Conservation (phyloP, 495 filamentous ascomycete genomes). For the Chaetomium tenue region DNA sequence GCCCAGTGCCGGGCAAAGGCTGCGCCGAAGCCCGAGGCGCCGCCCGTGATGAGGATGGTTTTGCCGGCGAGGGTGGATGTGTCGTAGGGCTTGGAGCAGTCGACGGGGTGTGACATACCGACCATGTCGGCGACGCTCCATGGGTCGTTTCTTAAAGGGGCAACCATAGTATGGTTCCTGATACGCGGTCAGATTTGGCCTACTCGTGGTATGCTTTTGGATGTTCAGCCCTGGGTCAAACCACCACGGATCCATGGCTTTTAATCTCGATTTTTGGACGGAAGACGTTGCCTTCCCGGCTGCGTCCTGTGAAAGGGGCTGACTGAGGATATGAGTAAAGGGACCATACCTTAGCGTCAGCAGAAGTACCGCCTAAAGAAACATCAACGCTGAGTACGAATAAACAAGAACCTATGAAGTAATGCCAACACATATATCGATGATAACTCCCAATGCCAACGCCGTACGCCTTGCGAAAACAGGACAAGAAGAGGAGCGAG, state of each 20-base stretch:
- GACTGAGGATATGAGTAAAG: neutral
- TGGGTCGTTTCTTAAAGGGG: slow-evolving; percentile 13
- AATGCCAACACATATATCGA: neutral
- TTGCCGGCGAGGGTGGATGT: slow-evolving; percentile 41
- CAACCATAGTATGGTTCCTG: slow-evolving; percentile 18
- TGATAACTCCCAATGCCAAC: neutral
- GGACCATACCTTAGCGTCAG: neutral
- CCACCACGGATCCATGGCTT: neutral
- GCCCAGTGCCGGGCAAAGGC: slow-evolving; percentile 50
- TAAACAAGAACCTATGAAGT: neutral
- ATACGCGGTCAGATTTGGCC: neutral
- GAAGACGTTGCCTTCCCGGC: neutral
- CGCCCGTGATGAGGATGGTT: slow-evolving; percentile 53
- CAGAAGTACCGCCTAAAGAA: too few relatives aligned
- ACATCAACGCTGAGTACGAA: neutral
- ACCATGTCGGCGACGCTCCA: slow-evolving; percentile 28
- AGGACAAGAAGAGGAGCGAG: neutral
- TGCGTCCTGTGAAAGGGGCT: neutral
- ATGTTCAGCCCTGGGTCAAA: neutral
- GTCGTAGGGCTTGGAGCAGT: slow-evolving; percentile 40
- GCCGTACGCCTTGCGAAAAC: neutral
- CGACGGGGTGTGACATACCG: slow-evolving; percentile 39
- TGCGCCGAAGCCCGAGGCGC: slow-evolving; percentile 54
- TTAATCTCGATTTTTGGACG: neutral
- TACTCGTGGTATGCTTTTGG: neutral